A percentile compares a stretch with the other conserved stretches of the same genome.
These are phyloP conservation scores for Lichtheimia ornata DNA, from an alignment of 371 early-diverging fungal genomes.

Conservation along the genomic window DNA sequence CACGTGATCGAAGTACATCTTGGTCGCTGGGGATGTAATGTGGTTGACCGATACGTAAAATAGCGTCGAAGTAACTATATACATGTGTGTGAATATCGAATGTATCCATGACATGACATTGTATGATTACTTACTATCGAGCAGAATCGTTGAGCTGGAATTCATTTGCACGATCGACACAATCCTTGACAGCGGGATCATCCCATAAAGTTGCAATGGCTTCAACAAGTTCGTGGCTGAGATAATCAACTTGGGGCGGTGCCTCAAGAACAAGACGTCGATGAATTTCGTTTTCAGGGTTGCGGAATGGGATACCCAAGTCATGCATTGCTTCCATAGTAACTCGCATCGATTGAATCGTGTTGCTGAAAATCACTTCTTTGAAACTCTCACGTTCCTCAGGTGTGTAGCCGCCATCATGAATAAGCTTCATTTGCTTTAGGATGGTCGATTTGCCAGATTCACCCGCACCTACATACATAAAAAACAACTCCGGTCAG, in stretches of 20 bases:
- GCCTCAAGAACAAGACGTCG: conserved; percentile 64
- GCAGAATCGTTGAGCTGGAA: conserved; percentile 90
- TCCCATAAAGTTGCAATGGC: conserved; percentile 81
- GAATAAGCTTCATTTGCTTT: conserved; percentile 97
- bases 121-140: conserved; percentile 59
- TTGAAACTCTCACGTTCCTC: conserved; percentile 89
- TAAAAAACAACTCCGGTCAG: conserved; percentile 2
- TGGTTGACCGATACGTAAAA: conserved; percentile 79
- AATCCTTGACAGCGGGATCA: conserved; percentile 78
- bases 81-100: conserved; percentile 17
- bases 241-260: conserved; percentile 78
- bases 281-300: conserved; percentile 44
- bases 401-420: conserved; percentile 85
- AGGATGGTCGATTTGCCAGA: conserved; percentile 96
- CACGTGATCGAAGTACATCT: conserved; percentile 80
- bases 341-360: conserved; percentile 91
- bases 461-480: conserved; percentile 85
- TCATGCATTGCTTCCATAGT: conserved; percentile 91
- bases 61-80: conserved; percentile 88
- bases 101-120: background rate
- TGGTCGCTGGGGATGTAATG: conserved; percentile 84
- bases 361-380: conserved; percentile 93
- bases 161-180: conserved; percentile 77
- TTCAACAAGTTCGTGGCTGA: conserved; percentile 70
- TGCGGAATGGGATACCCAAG: conserved; percentile 71